Base-by-base conservation (phyloP, 164 flowering plant species). In the Vitis cinerea region DNA sequence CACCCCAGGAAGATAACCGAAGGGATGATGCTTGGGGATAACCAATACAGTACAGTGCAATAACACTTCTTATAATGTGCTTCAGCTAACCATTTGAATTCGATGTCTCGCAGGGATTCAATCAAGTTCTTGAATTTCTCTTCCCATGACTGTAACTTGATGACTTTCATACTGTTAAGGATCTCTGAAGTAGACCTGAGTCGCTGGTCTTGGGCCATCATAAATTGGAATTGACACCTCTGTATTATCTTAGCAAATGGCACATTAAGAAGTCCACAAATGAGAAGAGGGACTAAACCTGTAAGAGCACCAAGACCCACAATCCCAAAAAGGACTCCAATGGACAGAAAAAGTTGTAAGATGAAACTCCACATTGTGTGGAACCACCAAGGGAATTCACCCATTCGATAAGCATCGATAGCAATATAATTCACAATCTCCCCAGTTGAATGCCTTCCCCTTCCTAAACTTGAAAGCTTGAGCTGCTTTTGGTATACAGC, bases 111-210 rank as follows among this genome's bases (percentile, higher is more conserved):
- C 3, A 75, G 77, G 12, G 88, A 83, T 9, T 83, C 84, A 4
- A 88, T 80, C 70, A 76, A 57, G 12, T 23, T 74, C 81, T 78
- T 85, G 82, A 94, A 94, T 10, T 86, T 80, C 5, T 90, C 95
- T 72, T 92, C 98, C 98, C 98, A 94, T 2, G 95, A 87, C 67
- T 92, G 97, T 53, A 94, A 64, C 78, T 92, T 94, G 50, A 94
- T 90, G 64, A 90, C 78, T 66, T 90, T 90, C 93, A 92, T 94
- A 66, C 73, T 90, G 84, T 88, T 89, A 4, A 94, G 79, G 65
- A 90, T 82, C 76, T 94, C 97, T 13, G 97, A 89, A 61, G 90
- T 88, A 14, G 89, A 66, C 67, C 92, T 80, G 9, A 94, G 82
- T 10, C 98, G 66, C 69, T 81, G 78, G 63, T 94, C 97, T 71